A percentile compares a stretch with the other conserved stretches of the same genome.
These are phyloP conservation scores for Mortierella antarctica DNA, from an alignment of 192 early-diverging fungal genomes.

Conservation along the genomic window DNA sequence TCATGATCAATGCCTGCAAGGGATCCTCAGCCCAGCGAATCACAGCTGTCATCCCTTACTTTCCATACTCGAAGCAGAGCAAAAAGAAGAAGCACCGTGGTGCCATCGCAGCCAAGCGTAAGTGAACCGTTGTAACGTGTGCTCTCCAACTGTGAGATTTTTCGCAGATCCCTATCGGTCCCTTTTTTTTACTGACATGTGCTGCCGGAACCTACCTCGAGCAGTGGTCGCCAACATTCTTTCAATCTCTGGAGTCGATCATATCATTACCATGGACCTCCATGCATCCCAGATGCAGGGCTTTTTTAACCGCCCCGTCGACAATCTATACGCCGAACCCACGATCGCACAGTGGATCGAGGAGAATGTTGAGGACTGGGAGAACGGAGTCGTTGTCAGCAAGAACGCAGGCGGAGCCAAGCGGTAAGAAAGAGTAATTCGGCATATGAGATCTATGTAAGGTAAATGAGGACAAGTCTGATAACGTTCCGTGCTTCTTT, in stretches of 20 bases:
- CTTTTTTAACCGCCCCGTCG: slow-evolving; percentile 94
- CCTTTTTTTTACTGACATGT: background rate
- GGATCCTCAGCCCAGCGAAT: slow-evolving; percentile 92
- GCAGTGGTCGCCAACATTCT: slow-evolving; percentile 95
- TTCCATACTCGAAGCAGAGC: slow-evolving; percentile 97
- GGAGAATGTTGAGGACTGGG: slow-evolving; percentile 75
- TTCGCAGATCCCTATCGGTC: background rate
- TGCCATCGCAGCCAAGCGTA: slow-evolving; percentile 93
- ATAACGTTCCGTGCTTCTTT: background rate
- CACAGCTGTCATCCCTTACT: slow-evolving; percentile 95
- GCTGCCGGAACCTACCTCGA: background rate
- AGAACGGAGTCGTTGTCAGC: slow-evolving; percentile 85
- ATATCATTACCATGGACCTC: slow-evolving; percentile 98
- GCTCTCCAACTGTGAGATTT: background rate
- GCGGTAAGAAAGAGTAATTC: slow-evolving; percentile 63
- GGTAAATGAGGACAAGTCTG: background rate
- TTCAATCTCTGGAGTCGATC: slow-evolving; percentile 93
- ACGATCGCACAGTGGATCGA: slow-evolving; percentile 88
- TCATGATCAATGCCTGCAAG: slow-evolving; percentile 97
- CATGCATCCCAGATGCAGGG: slow-evolving; percentile 96
- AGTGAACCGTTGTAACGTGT: background rate
- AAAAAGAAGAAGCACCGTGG: slow-evolving; percentile 99
- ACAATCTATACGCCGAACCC: slow-evolving; percentile 95
- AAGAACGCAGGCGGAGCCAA: slow-evolving; percentile 97
- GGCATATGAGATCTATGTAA: background rate